Evolutionary conservation across 2,329 filamentous ascomycete species (phyloP), one percentile per base, ranked within the genome.

Genomic region (Xylaria multiplex): DNA sequence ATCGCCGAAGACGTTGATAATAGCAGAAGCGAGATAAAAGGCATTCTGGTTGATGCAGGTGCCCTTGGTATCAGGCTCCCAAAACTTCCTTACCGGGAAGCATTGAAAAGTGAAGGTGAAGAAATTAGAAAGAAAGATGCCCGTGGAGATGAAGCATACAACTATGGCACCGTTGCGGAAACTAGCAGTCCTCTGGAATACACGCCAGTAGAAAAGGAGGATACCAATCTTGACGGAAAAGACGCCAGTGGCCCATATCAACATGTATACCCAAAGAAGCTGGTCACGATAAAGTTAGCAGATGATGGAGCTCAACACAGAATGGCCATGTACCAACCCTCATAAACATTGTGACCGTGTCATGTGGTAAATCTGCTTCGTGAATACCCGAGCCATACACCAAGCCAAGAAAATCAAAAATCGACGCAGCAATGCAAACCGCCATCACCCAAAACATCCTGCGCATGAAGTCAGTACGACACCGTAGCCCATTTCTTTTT

Each of bases 171-270:
- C 68, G 8, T 70, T 43, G 16, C 73, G 71, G 53, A 75, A 75
- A 32, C 61, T 61, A 9, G 56, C 57, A 9, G 71, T 70, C 19
- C 56, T 73, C 40, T 71, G 67, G 45, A 73, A 75, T 5, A 74
- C 68, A 2, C 74, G 67, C 74, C 74, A 76, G 67, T 76, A 76
- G 65, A 74, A 76, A 2, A 76, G 69, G 9, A 76, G 65, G 49
- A 75, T 74, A 37, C 74, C 74, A 52, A 75, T 69, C 54, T 76
- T 76, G 45, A 76, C 74, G 14, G 71, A 63, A 59, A 74, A 75
- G 50, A 74, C 72, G 19, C 72, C 71, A 7, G 66, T 53, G 24
- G 68, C 72, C 74, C 74, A 76, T 53, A 75, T 69, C 24, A 76
- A 42, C 72, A 74, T 72, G 37, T 73, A 74, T 14, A 71, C 64